Conservation (phyloP, 2,329 filamentous ascomycete species). For the Bipolaris zeicola region DNA sequence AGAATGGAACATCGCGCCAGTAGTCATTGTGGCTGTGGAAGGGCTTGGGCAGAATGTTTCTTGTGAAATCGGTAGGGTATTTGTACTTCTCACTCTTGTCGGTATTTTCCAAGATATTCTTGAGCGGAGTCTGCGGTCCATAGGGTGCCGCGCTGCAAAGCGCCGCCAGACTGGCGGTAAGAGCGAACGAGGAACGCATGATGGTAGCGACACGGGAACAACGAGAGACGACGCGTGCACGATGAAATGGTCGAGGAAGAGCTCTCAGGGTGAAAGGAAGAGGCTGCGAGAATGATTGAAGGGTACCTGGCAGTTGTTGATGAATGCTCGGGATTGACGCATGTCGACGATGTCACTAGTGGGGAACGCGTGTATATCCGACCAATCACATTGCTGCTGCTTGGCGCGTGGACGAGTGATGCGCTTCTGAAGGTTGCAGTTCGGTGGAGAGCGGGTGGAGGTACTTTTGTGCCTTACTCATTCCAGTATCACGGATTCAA, state of each 20-base stretch:
- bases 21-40: slow-evolving; percentile 68
- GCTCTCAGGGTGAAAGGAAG: not conserved
- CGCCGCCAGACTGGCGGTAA: slow-evolving; percentile 21
- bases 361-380: slow-evolving; percentile 24
- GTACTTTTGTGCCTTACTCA: not conserved
- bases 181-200: slow-evolving; percentile 30
- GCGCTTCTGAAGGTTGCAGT: slow-evolving; percentile 4
- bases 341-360: slow-evolving; percentile 29
- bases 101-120: slow-evolving; percentile 62
- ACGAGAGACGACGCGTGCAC: not conserved
- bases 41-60: slow-evolving; percentile 63
- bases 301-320: slow-evolving; percentile 11
- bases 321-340: slow-evolving; percentile 15
- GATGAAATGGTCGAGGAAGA: not conserved
- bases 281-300: slow-evolving; percentile 6
- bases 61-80: slow-evolving; percentile 67
- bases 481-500: not conserved
- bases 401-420: slow-evolving; percentile 16
- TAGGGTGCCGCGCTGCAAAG: slow-evolving; percentile 36
- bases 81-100: slow-evolving; percentile 59
- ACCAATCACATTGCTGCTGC: slow-evolving; percentile 20
- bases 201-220: slow-evolving; percentile 6
- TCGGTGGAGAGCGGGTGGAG: not conserved
- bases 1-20: slow-evolving; percentile 56
- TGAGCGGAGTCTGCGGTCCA: slow-evolving; percentile 53